Conservation (phyloP, 2,329 filamentous ascomycete genomes). For the Lojkania enalia region DNA sequence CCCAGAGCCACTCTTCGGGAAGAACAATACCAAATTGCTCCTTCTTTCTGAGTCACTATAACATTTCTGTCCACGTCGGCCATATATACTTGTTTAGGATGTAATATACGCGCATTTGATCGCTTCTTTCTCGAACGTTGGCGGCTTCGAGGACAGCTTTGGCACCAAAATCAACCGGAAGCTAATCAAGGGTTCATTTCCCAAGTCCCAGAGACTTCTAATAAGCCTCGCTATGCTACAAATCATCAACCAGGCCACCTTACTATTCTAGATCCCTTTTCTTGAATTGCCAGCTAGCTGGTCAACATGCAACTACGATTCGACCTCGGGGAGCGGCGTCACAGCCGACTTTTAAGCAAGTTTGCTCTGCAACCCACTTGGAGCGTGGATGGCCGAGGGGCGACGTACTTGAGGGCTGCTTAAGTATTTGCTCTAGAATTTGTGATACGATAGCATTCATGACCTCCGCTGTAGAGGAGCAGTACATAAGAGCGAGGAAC, state of each 20-base stretch:
- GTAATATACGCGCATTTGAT: conserved; percentile 48
- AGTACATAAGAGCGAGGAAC: conserved; percentile 53
- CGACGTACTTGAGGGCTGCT: conserved; percentile 49
- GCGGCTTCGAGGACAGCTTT: conserved; percentile 54
- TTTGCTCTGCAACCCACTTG: conserved; percentile 60
- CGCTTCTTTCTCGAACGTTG: conserved; percentile 23
- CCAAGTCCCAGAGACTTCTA: conserved; percentile 34
- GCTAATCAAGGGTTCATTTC: conserved; percentile 35
- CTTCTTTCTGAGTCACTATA: conserved; percentile 49
- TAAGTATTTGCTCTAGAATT: conserved; percentile 49
- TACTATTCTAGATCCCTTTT: conserved; percentile 35
- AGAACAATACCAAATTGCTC: conserved; percentile 48
- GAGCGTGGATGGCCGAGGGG: conserved; percentile 60
- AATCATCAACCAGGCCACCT: conserved; percentile 43
- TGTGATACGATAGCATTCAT: conserved; percentile 28
- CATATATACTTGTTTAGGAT: conserved; percentile 52
- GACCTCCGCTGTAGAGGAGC: conserved; percentile 56
- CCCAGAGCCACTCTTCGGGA: conserved; percentile 48
- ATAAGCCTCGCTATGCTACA: conserved; percentile 35
- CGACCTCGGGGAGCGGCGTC: conserved; percentile 28
- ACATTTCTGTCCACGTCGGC: conserved; percentile 52
- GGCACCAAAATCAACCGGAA: conserved; percentile 44
- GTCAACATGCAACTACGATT: conserved; percentile 42
- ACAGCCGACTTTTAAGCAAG: conserved; percentile 50
- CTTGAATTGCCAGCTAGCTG: conserved; percentile 45